Percentiles rank a stretch among this genome's conserved stretches.
Conservation (phyloP, 192 early-diverging fungal genomes). For the Backusella australiensis region DNA sequence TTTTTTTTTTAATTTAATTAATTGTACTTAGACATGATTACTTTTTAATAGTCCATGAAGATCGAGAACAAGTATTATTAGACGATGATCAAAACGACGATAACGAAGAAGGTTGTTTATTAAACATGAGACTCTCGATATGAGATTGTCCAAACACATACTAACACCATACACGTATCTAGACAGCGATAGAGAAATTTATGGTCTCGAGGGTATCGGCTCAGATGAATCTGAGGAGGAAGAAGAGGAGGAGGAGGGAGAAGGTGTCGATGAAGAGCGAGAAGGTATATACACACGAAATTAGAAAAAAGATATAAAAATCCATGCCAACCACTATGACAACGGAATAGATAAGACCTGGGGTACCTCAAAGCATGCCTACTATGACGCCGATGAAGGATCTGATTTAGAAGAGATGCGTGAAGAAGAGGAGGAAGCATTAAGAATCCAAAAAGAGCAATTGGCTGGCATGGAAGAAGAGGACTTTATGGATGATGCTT, state of each 20-base stretch:
- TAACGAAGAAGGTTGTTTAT: conserved; percentile 14
- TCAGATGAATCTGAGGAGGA: conserved; percentile 42
- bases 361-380: conserved; percentile 74
- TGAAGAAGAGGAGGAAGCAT: conserved; percentile 87
- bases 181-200: conserved; percentile 77
- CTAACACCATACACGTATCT: conserved; percentile 4
- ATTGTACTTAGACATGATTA: too few relatives aligned
- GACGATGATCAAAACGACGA: conserved; percentile 24
- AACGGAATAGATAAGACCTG: conserved; percentile 63
- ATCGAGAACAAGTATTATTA: conserved; percentile 53
- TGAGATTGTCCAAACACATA: neutral
- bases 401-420: conserved; percentile 76
- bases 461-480: conserved; percentile 77
- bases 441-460: conserved; percentile 79
- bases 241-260: conserved; percentile 13
- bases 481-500: conserved; percentile 79
- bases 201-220: conserved; percentile 68
- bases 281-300: conserved; percentile 15
- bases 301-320: neutral
- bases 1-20: neutral
- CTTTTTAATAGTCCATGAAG: conserved; percentile 32
- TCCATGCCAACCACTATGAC: neutral
- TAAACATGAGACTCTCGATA: neutral
- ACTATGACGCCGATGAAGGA: conserved; percentile 85
- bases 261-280: conserved; percentile 5